Percentiles rank a stretch among this genome's conserved stretches.
Evolutionary conservation across 148 eudicot species (phyloP).

Genomic region (Linanthus parryae): DNA sequence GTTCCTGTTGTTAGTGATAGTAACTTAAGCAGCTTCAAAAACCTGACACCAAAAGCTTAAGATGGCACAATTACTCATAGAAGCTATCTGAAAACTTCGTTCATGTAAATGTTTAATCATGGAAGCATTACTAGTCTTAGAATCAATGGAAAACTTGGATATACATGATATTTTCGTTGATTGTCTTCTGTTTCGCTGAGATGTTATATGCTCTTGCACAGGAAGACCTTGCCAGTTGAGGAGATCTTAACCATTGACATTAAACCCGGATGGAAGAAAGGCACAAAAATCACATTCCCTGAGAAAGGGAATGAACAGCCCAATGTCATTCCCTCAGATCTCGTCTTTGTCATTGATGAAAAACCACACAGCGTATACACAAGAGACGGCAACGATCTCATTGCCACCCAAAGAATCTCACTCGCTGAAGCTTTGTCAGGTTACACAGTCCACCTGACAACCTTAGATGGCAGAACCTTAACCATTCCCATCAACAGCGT

Average conservation of each 20-base stretch:
- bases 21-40: too few relatives aligned
- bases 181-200: too few relatives aligned
- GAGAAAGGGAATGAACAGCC: conserved; percentile 69
- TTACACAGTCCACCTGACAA: conserved; percentile 52
- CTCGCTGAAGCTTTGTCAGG: conserved; percentile 69
- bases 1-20: too few relatives aligned
- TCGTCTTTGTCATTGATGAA: conserved; percentile 70
- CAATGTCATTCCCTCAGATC: conserved; percentile 64
- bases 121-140: too few relatives aligned
- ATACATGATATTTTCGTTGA: neutral
- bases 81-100: too few relatives aligned
- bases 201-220: conserved; percentile 17
- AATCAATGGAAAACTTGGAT: too few relatives aligned
- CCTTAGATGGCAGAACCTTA: conserved; percentile 59
- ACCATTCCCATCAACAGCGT: conserved; percentile 46
- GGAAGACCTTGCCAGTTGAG: conserved; percentile 62
- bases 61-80: too few relatives aligned
- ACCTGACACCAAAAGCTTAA: too few relatives aligned
- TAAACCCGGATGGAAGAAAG: conserved; percentile 82
- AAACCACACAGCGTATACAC: conserved; percentile 61
- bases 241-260: conserved; percentile 68
- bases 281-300: conserved; percentile 72
- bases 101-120: too few relatives aligned
- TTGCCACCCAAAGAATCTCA: conserved; percentile 54
- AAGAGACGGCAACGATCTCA: conserved; percentile 65